Evolutionary conservation across 208 protist genomes (phyloP), one percentile per base, ranked within the genome.

Genomic region (Leishmania guyanensis): DNA sequence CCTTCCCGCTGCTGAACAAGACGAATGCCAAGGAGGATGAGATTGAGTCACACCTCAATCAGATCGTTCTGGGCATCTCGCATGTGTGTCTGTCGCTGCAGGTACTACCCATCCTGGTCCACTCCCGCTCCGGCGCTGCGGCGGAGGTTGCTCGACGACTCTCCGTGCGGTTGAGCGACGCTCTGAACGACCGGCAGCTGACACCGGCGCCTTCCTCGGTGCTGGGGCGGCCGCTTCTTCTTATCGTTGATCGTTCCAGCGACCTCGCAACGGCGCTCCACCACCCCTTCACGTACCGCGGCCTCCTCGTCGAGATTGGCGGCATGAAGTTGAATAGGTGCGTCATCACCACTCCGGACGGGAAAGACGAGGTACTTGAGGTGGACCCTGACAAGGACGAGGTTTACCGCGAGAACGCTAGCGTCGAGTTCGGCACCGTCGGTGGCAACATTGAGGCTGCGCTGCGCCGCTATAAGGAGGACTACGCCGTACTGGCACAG

Each of bases 261-360:
- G 95, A 98, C 83, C 71, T 98, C 39, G 91, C 94, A 36, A 92
- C 91, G 20, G 89, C 91, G 48, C 86, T 98, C 50, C 92, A 96
- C 84, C 95, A 98, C 86, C 93, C 94, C 16, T 98, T 97, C 85
- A 92, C 92, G 46, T 98, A 98, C 82, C 94, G 93, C 65, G 93
- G 93, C 39, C 84, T 98, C 17, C 83, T 98, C 9, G 85, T 94
- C 12, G 95, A 98, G 78, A 69, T 92, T 29, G 89, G 89, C 17
- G 85, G 88, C 72, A 96, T 98, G 93, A 84, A 85, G 54, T 85
- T 98, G 69, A 98, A 98, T 85, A 96, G 93, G 74, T 94, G 91
- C 70, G 75, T 77, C 48, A 75, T 95, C 29, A 84, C 62, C 46
- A 86, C 83, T 26, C 65, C 86, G 6, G 90, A 90, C 79, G 92